These are phyloP conservation scores for Diospyros kaki DNA, from an alignment of 148 eudicot genomes.

Conservation along the genomic window DNA sequence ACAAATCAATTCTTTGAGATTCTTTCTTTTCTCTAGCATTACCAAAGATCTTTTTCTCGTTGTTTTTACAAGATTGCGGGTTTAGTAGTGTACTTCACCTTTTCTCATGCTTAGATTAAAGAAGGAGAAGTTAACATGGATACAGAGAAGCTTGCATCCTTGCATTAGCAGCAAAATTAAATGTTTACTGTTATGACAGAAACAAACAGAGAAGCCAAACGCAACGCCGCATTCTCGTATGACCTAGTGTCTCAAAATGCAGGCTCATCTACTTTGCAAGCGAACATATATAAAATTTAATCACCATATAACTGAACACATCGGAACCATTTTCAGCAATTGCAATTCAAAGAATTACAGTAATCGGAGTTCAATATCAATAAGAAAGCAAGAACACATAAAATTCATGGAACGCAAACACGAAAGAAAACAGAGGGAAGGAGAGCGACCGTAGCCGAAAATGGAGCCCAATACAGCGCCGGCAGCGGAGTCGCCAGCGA, in stretches of 20 bases:
- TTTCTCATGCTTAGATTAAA: too few species aligned
- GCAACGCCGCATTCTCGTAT: neutral
- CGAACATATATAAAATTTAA: neutral
- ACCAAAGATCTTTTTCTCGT: too few species aligned
- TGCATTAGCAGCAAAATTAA: neutral
- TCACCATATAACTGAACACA: neutral
- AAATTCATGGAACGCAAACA: neutral
- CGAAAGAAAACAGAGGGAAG: neutral
- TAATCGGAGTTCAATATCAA: neutral
- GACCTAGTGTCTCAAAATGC: neutral
- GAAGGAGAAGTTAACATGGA: too few species aligned
- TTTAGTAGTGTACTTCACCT: too few species aligned
- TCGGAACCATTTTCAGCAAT: neutral
- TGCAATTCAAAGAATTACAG: neutral
- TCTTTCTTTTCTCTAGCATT: too few species aligned
- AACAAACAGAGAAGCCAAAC: neutral
- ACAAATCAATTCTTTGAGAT: too few species aligned
- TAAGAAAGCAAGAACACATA: neutral
- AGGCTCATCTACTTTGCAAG: neutral
- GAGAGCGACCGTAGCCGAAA: slow-evolving; percentile 63
- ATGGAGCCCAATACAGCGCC: slow-evolving; percentile 85
- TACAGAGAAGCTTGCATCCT: neutral
- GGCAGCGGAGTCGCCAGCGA: slow-evolving; percentile 65
- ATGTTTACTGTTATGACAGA: neutral
- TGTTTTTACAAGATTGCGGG: too few species aligned